Conservation (phyloP, 306 rosid species). For the Luffa acutangula region DNA sequence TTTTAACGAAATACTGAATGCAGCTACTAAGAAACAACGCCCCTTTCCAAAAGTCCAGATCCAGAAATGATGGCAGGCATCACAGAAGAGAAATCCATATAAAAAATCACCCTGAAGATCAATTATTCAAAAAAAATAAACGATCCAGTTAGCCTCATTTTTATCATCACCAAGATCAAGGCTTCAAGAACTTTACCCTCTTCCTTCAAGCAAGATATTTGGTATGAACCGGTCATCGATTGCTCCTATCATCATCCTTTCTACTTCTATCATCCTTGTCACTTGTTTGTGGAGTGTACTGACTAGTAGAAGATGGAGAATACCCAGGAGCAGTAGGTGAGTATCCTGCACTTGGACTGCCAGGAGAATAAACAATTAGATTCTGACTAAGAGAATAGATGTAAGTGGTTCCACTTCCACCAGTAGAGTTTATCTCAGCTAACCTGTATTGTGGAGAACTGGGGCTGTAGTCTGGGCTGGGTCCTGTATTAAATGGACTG, state of each 20-base stretch:
- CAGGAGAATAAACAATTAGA: background rate
- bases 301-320: constrained; percentile 92
- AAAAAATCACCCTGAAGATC: background rate
- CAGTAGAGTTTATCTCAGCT: background rate
- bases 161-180: constrained; percentile 1
- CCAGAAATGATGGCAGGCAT: background rate
- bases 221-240: constrained; percentile 28
- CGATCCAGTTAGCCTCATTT: background rate
- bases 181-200: constrained; percentile 11
- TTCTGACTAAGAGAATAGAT: background rate
- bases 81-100: background rate
- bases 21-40: background rate
- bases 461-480: constrained; percentile 80
- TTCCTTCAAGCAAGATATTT: background rate
- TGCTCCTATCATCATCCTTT: constrained; percentile 57
- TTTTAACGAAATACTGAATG: background rate
- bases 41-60: background rate
- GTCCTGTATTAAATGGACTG: constrained; percentile 85
- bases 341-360: constrained; percentile 95
- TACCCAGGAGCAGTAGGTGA: constrained; percentile 99
- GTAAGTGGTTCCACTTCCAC: background rate
- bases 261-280: constrained; percentile 33
- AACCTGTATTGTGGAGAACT: constrained; percentile 91
- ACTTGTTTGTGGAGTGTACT: constrained; percentile 81
- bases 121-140: background rate